Conservation (phyloP, 2,329 filamentous ascomycete species). For the Lasiodiplodia sp. region DNA sequence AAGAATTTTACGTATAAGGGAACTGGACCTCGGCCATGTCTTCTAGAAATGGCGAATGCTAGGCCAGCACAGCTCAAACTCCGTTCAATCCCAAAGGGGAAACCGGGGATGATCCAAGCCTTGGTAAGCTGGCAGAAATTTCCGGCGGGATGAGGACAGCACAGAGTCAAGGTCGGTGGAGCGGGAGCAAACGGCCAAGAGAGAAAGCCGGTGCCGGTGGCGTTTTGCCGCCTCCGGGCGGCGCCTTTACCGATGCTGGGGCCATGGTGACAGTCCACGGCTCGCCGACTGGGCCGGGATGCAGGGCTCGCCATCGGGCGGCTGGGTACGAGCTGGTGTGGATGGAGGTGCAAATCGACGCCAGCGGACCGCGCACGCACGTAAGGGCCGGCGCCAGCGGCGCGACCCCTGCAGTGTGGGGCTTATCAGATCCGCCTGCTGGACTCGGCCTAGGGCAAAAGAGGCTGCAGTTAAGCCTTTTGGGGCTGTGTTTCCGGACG, state of each 20-base stretch:
- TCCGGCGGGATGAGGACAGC: neutral
- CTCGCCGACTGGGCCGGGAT: neutral
- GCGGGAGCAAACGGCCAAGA: neutral
- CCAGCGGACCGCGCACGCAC: conserved; percentile 6
- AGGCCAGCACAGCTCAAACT: conserved; percentile 5
- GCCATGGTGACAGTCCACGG: conserved; percentile 11
- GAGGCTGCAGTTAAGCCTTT: conserved; percentile 25
- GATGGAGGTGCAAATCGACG: neutral
- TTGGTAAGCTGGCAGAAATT: neutral
- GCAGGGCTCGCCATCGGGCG: neutral
- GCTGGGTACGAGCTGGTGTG: neutral
- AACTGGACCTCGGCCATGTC: conserved; percentile 9
- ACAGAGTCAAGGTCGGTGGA: neutral
- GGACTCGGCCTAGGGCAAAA: conserved; percentile 20
- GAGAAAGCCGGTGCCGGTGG: conserved; percentile 13
- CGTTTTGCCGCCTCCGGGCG: conserved; percentile 1
- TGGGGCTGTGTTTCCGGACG: conserved; percentile 6
- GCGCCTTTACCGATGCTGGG: conserved; percentile 8
- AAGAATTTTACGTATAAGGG: conserved; percentile 19
- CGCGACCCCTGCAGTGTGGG: conserved; percentile 18
- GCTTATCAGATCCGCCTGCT: conserved; percentile 30
- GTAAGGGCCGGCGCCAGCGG: conserved; percentile 15
- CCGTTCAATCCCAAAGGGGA: conserved; percentile 4
- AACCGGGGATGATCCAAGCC: conserved; percentile 9
- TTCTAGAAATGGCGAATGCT: conserved; percentile 14